These are phyloP conservation scores for Paramecium octaurelia DNA, from an alignment of 73 alveolate species.

Conservation along the genomic window DNA sequence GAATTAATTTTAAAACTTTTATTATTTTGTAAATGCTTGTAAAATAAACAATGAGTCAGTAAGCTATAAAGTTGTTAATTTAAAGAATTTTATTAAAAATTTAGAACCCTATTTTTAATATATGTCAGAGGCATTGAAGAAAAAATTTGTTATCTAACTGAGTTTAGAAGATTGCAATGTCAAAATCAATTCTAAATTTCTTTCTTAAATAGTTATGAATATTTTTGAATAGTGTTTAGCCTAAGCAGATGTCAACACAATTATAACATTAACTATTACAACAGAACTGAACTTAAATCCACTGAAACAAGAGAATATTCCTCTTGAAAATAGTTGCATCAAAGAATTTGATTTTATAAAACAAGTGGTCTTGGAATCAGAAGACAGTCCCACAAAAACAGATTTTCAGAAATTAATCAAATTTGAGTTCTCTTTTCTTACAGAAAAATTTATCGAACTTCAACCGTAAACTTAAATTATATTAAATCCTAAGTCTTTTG, in stretches of 20 bases:
- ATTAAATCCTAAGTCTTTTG: background rate
- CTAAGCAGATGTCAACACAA: background rate
- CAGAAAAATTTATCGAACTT: background rate
- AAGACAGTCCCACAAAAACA: background rate
- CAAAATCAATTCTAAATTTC: background rate
- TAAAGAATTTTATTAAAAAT: background rate
- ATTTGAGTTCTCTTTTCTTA: background rate
- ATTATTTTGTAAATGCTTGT: background rate
- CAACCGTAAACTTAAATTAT: background rate
- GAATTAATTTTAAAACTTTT: background rate
- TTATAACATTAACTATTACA: background rate
- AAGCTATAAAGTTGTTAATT: background rate
- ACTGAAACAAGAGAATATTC: background rate
- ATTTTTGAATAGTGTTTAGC: background rate
- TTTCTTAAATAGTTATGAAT: background rate
- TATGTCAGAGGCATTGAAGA: background rate
- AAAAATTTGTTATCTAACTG: background rate
- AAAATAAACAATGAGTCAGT: background rate
- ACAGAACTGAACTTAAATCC: background rate
- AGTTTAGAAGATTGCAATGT: background rate
- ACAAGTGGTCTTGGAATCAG: background rate
- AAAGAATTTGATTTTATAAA: background rate
- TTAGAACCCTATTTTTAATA: background rate
- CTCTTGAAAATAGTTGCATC: background rate
- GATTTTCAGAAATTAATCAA: background rate